Evolutionary conservation across 2,329 filamentous ascomycete species (phyloP).

Genomic region (Alternaria triticimaculans): DNA sequence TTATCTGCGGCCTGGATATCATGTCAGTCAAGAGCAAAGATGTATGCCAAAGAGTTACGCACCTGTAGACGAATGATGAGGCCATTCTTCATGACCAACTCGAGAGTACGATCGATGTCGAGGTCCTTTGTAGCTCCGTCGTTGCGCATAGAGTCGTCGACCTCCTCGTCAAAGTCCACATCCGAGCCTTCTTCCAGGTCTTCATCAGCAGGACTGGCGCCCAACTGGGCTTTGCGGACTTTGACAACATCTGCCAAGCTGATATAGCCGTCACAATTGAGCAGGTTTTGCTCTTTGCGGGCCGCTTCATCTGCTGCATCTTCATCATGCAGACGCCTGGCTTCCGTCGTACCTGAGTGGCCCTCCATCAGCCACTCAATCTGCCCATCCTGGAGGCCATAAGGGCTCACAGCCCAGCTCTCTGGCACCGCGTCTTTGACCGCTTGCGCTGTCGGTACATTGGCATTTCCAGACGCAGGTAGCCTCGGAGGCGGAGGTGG

Average conservation of each 20-base stretch:
- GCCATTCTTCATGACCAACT: constrained; percentile 67
- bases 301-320: constrained; percentile 66
- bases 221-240: constrained; percentile 62
- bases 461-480: constrained; percentile 50
- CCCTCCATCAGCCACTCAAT: constrained; percentile 63
- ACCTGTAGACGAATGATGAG: constrained; percentile 67
- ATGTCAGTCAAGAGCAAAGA: constrained; percentile 12
- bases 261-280: constrained; percentile 68
- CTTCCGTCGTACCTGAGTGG: constrained; percentile 50
- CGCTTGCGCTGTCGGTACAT: constrained; percentile 61
- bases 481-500: constrained; percentile 66
- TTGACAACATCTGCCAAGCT: constrained; percentile 64
- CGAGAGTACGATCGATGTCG: constrained; percentile 65
- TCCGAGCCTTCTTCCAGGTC: constrained; percentile 60
- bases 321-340: constrained; percentile 60
- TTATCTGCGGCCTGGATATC: constrained; percentile 58
- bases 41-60: not conserved
- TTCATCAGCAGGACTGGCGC: constrained; percentile 61
- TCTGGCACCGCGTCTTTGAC: constrained; percentile 65
- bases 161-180: constrained; percentile 62
- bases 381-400: constrained; percentile 59
- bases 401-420: constrained; percentile 68
- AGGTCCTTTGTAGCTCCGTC: constrained; percentile 62
- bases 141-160: constrained; percentile 55
- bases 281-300: constrained; percentile 64